Percentiles rank a stretch among this genome's conserved stretches.
Conservation (phyloP, 768 basidiomycete genomes). For the Chiua virens region DNA sequence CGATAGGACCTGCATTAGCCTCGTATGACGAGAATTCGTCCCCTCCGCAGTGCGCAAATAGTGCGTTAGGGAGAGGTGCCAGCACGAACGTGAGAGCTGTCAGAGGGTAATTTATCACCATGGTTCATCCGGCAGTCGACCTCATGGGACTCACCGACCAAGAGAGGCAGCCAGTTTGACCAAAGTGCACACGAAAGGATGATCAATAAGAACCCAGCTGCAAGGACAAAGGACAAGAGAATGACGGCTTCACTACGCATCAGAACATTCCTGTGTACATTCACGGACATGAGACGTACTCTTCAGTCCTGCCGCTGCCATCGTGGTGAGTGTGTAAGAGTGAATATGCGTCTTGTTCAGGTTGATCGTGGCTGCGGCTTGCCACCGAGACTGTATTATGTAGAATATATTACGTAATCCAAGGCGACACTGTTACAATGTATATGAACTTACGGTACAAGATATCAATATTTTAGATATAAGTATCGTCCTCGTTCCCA, state of each 20-base stretch:
- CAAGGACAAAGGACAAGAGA: slow-evolving; percentile 94
- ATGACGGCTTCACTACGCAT: slow-evolving; percentile 71
- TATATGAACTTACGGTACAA: no score
- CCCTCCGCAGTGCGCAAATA: slow-evolving; percentile 89
- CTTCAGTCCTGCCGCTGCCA: slow-evolving; percentile 69
- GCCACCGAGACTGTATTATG: background rate
- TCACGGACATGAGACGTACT: slow-evolving; percentile 43
- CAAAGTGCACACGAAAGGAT: slow-evolving; percentile 96
- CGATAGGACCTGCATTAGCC: slow-evolving; percentile 67
- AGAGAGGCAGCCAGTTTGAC: slow-evolving; percentile 94
- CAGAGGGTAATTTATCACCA: background rate
- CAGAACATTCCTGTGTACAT: background rate
- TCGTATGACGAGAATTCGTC: slow-evolving; percentile 87
- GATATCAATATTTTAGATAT: slow-evolving; percentile 13
- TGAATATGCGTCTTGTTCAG: background rate
- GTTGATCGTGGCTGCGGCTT: slow-evolving; percentile 5
- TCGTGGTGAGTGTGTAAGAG: slow-evolving; percentile 22
- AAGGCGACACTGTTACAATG: background rate
- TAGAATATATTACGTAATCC: slow-evolving; percentile 25
- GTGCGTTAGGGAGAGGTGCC: slow-evolving; percentile 91
- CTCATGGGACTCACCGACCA: slow-evolving; percentile 74
- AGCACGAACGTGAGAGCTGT: slow-evolving; percentile 91
- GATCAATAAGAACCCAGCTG: slow-evolving; percentile 95
- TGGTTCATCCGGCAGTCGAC: background rate
- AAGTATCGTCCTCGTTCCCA: background rate